These are phyloP conservation scores for Cercospora sp. DNA, from an alignment of 2,329 filamentous ascomycete species.

Conservation along the genomic window DNA sequence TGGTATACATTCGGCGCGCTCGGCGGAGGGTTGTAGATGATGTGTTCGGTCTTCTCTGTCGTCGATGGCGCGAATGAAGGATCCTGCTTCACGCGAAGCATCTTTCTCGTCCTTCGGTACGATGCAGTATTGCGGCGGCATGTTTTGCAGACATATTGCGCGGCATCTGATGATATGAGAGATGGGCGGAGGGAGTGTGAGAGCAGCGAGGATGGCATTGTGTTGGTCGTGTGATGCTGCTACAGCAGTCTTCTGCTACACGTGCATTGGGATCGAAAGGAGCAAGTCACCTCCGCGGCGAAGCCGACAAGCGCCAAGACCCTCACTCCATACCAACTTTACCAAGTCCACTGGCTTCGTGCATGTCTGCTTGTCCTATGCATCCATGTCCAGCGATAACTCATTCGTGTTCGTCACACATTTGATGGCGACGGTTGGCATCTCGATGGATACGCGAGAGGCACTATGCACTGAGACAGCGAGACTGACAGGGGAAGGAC, in stretches of 20 bases:
- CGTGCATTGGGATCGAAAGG: constrained; percentile 10
- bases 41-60: constrained; percentile 50
- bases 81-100: constrained; percentile 47
- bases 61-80: constrained; percentile 43
- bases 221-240: constrained; percentile 24
- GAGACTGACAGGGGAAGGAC: neutral
- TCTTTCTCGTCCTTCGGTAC: constrained; percentile 49
- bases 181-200: constrained; percentile 27
- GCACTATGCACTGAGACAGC: neutral
- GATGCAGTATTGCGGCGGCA: constrained; percentile 47
- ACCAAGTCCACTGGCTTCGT: neutral
- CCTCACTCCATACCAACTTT: neutral
- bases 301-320: constrained; percentile 6
- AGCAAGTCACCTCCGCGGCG: constrained; percentile 14
- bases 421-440: neutral
- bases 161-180: constrained; percentile 24
- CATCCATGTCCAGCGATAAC: neutral
- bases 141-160: constrained; percentile 33
- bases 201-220: constrained; percentile 29
- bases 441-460: neutral
- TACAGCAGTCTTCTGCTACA: constrained; percentile 3
- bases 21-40: constrained; percentile 67
- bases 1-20: constrained; percentile 63
- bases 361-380: neutral
- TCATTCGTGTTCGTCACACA: neutral